phyloP scores from a whole-genome alignment of 331 rosid species.

The Spiraea crenata region DNA sequence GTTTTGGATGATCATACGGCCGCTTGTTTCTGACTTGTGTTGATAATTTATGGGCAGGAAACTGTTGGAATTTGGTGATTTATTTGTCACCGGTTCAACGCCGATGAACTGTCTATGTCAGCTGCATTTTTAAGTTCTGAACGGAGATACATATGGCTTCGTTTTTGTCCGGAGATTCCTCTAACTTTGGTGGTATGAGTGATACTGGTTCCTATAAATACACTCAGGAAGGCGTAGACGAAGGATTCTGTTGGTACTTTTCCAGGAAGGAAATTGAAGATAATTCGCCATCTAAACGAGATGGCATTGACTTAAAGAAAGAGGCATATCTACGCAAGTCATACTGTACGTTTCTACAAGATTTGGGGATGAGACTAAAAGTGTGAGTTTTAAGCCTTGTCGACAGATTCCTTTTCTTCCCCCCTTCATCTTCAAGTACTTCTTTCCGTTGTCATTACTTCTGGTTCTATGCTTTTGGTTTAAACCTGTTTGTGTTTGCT shows the following conservation, averaged over 20 bases:
- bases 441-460: not conserved
- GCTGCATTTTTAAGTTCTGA: not conserved
- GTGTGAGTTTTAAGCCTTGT: conserved; percentile 58
- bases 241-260: conserved; percentile 66
- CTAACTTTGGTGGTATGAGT: conserved; percentile 51
- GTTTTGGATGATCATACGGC: not conserved
- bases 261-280: conserved; percentile 85
- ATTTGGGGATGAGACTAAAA: conserved; percentile 86
- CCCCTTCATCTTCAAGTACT: not conserved
- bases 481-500: not conserved
- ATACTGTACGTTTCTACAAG: conserved; percentile 81
- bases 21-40: conserved; percentile 2
- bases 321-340: conserved; percentile 87
- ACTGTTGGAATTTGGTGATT: conserved; percentile 6
- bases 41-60: conserved; percentile 15
- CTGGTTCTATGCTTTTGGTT: not conserved
- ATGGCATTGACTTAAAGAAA: conserved; percentile 84
- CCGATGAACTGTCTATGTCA: conserved; percentile 4
- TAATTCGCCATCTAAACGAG: conserved; percentile 70
- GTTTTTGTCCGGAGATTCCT: conserved; percentile 24
- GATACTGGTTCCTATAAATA: conserved; percentile 51
- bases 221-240: conserved; percentile 58
- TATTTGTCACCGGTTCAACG: not conserved
- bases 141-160: conserved; percentile 16
- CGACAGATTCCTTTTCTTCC: not conserved